A percentile compares a stretch with the other conserved stretches of the same genome.
Conservation (phyloP, 208 protist genomes). For the Naegleria gruberi region DNA sequence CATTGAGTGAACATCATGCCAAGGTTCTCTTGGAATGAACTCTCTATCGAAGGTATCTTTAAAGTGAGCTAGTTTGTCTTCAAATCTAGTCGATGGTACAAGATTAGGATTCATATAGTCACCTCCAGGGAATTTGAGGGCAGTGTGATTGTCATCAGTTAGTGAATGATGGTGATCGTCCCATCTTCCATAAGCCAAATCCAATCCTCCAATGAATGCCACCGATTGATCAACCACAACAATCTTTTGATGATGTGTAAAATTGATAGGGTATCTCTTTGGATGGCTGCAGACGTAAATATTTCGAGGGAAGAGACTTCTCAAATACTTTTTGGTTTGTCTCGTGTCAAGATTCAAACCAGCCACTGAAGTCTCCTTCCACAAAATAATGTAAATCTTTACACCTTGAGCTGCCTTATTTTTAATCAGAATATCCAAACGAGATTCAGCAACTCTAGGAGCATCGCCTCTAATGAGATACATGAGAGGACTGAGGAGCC, state of each 20-base stretch:
- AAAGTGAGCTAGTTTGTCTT: not conserved
- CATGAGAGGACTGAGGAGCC: not conserved
- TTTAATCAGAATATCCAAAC: not conserved
- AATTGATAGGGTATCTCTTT: not conserved
- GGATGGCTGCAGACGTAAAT: not conserved
- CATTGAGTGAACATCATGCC: constrained; percentile 26
- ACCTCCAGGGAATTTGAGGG: not conserved
- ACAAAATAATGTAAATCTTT: not conserved
- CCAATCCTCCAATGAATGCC: constrained; percentile 24
- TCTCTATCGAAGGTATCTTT: not conserved
- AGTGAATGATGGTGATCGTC: not conserved
- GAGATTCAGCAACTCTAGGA: not conserved
- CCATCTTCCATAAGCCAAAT: constrained; percentile 11
- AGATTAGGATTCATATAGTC: not conserved
- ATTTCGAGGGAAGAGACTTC: not conserved
- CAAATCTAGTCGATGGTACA: not conserved
- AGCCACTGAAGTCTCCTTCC: not conserved
- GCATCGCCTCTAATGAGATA: not conserved
- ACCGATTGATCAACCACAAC: constrained; percentile 25
- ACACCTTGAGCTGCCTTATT: not conserved
- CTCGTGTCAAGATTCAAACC: not conserved
- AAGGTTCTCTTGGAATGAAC: not conserved
- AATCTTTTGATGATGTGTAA: constrained; percentile 38
- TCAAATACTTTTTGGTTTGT: not conserved
- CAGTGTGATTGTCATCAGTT: not conserved